These are phyloP conservation scores for Capronia coronata DNA, from an alignment of 2,329 filamentous ascomycete genomes.

Conservation along the genomic window DNA sequence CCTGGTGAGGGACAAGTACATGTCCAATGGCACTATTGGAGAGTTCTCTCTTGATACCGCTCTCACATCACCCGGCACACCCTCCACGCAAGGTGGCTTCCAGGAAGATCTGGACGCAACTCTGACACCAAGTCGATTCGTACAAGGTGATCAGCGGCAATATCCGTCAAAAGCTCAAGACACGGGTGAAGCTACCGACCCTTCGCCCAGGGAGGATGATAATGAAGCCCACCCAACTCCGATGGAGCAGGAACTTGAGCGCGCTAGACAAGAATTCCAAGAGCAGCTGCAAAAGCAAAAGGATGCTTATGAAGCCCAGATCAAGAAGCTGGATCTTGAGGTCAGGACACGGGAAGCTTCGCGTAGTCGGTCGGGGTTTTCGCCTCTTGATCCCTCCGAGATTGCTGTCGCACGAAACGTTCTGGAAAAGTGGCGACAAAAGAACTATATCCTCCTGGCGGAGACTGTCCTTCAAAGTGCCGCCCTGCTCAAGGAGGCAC, in stretches of 20 bases:
- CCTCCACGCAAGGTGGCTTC: constrained; percentile 58
- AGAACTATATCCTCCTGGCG: constrained; percentile 88
- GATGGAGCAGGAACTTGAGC: constrained; percentile 74
- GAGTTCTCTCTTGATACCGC: constrained; percentile 94
- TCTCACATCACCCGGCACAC: constrained; percentile 89
- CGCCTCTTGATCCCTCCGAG: constrained; percentile 63
- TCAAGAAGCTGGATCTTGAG: constrained; percentile 61
- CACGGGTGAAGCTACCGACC: constrained; percentile 65
- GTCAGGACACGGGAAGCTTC: constrained; percentile 48
- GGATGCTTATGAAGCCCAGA: constrained; percentile 74
- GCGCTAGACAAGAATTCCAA: constrained; percentile 83
- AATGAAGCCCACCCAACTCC: constrained; percentile 65
- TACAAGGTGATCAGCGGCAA: constrained; percentile 76
- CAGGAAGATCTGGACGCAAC: constrained; percentile 42
- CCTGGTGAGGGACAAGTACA: constrained; percentile 84
- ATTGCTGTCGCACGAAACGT: constrained; percentile 61
- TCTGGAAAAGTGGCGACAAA: constrained; percentile 69
- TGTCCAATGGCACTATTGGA: constrained; percentile 89
- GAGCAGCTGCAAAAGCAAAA: constrained; percentile 76
- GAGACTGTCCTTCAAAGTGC: constrained; percentile 86
- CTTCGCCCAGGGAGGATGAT: constrained; percentile 64
- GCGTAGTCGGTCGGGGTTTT: constrained; percentile 36
- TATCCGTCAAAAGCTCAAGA: constrained; percentile 72
- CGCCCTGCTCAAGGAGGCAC: constrained; percentile 83
- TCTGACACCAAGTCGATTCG: constrained; percentile 67